phyloP scores from a whole-genome alignment of 2,329 filamentous ascomycete species.

The Sclerotinia borealis region DNA sequence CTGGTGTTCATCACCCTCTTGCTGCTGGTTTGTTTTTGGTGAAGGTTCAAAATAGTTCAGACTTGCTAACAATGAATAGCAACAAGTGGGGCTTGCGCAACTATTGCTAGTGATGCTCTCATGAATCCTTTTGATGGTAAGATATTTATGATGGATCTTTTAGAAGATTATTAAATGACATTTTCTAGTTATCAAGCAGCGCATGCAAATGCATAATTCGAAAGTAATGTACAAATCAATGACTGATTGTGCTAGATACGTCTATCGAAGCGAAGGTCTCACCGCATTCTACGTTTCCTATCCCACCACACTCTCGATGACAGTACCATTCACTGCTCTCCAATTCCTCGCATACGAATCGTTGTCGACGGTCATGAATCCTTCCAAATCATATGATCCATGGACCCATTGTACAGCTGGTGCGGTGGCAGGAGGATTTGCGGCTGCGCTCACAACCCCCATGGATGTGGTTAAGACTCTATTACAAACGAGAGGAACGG shows the following conservation, averaged over 20 bases:
- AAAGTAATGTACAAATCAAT: conserved; percentile 78
- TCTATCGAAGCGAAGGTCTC: conserved; percentile 83
- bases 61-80: conserved; percentile 50
- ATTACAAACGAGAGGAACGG: conserved; percentile 84
- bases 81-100: conserved; percentile 87
- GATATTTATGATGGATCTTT: not conserved
- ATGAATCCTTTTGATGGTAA: conserved; percentile 99
- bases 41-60: not conserved
- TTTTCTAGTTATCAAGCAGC: conserved; percentile 86
- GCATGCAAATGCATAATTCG: conserved; percentile 98
- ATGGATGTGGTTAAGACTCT: conserved; percentile 98
- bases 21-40: conserved; percentile 65
- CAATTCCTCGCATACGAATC: conserved; percentile 98
- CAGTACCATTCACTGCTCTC: conserved; percentile 91
- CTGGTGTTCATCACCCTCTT: conserved; percentile 81
- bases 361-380: conserved; percentile 89
- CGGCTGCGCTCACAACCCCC: conserved; percentile 88
- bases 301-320: conserved; percentile 96
- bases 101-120: conserved; percentile 93
- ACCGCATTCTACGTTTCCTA: conserved; percentile 97
- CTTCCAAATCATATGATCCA: conserved; percentile 78
- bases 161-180: conserved; percentile 16
- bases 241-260: conserved; percentile 76
- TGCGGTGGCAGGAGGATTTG: conserved; percentile 86
- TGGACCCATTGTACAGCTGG: conserved; percentile 90